Base-by-base conservation (phyloP, 2,329 filamentous ascomycete genomes). In the Diaporthe longicolla region DNA sequence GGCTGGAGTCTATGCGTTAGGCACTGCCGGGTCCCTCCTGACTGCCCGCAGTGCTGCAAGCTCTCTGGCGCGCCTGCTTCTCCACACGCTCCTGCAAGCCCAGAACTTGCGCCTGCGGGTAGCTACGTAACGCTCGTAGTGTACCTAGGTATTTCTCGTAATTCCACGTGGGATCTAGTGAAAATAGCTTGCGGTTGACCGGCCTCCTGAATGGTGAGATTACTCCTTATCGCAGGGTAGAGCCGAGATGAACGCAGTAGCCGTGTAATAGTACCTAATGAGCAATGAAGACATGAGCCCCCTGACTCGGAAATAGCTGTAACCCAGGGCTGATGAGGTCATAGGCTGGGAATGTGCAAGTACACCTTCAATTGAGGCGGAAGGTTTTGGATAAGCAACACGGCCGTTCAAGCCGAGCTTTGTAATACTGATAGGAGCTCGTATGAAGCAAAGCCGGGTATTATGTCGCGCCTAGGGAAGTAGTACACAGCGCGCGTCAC, bases 141-240 rank as follows among this genome's bases (percentile, higher is more conserved):
- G 40, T 43, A 43, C 40, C 40, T 19, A 43, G 40, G 40, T 43
- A 40, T 11, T 13, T 24, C 13, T n/a, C 21, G 45, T 29, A 43
- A n/a, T 8, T 43, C 10, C 43, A 71, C 69, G 4, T 26, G 65
- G 68, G 52, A 26, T 37, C 58, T 43, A 37, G 54, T 70, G 68
- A 26, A 32, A n/a, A 3, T 59, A 59, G 40, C 17, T n/a, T 11
- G 54, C 57, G 7, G 21, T 57, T 59, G 68, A 70, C 68, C 24
- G 40, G 57, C 54, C 70, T 35, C 70, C 70, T 71, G 70, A 61
- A 48, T 21, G 58, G 71, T 66, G 71, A 72, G 40, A 68, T 72
- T 65, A 72, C 50, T 45, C 50, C 24, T 21, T 9, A 32, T 69
- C 40, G 54, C 71, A 24, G 15, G 58, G 54, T 19, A 21, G 71